phyloP scores from a whole-genome alignment of 2,329 filamentous ascomycete species.

The Colletotrichum siamense region DNA sequence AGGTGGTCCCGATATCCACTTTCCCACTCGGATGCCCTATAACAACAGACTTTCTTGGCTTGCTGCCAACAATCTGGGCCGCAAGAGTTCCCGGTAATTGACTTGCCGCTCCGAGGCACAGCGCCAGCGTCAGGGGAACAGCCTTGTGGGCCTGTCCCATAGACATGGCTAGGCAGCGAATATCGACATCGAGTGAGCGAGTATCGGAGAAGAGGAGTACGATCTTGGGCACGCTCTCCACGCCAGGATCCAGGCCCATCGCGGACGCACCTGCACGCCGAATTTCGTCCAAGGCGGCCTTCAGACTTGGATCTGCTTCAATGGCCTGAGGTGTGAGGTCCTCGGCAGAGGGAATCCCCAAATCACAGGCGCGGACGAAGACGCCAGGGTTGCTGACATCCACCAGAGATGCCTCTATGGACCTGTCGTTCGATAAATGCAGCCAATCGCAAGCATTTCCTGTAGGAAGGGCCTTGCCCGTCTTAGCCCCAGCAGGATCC shows the following conservation, averaged over 20 bases:
- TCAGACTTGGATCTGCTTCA: conserved; percentile 35
- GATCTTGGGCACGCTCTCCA: conserved; percentile 49
- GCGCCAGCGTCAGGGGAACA: conserved; percentile 43
- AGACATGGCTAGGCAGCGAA: conserved; percentile 52
- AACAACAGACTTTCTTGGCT: conserved; percentile 33
- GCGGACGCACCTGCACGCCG: conserved; percentile 38
- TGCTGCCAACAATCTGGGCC: conserved; percentile 30
- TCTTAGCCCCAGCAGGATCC: conserved; percentile 44
- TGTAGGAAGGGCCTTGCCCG: conserved; percentile 44
- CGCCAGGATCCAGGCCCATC: conserved; percentile 44
- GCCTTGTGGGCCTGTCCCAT: conserved; percentile 51
- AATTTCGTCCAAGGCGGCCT: conserved; percentile 38
- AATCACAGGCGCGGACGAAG: conserved; percentile 38
- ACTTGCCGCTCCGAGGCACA: conserved; percentile 44
- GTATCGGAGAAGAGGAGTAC: conserved; percentile 44
- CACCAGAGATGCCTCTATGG: conserved; percentile 40
- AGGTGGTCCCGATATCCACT: conserved; percentile 50
- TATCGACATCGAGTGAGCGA: conserved; percentile 34
- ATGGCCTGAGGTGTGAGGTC: conserved; percentile 30
- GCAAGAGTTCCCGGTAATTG: conserved; percentile 47
- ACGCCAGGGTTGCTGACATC: conserved; percentile 48
- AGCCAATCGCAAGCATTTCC: conserved; percentile 38
- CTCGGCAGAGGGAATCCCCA: conserved; percentile 28
- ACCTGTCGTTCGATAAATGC: conserved; percentile 27
- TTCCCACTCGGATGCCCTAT: conserved; percentile 54